phyloP scores from a whole-genome alignment of 495 filamentous ascomycete species.

The Penicillium pulvis region DNA sequence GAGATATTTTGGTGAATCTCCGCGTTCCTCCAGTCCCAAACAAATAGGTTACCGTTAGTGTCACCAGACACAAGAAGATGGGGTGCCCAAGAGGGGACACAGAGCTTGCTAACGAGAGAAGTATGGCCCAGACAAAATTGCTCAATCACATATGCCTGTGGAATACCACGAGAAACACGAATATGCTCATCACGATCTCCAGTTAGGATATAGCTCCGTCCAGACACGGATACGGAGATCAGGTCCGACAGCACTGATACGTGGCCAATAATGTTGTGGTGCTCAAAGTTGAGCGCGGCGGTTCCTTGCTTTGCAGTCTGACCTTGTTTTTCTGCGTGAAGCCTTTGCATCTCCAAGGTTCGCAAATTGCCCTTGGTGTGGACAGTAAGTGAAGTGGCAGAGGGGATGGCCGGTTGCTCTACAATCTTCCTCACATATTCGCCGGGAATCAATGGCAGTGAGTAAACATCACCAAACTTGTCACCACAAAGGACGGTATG shows the following conservation, averaged over 20 bases:
- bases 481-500: constrained; percentile 77
- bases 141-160: constrained; percentile 88
- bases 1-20: constrained; percentile 52
- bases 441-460: constrained; percentile 72
- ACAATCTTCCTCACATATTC: constrained; percentile 25
- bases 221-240: constrained; percentile 43
- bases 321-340: constrained; percentile 42
- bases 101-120: constrained; percentile 77
- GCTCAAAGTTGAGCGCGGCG: constrained; percentile 60
- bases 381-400: constrained; percentile 75
- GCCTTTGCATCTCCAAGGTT: constrained; percentile 72
- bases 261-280: constrained; percentile 81
- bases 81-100: constrained; percentile 55
- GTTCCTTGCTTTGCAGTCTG: constrained; percentile 40
- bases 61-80: constrained; percentile 79
- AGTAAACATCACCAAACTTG: constrained; percentile 96
- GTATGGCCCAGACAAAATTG: constrained; percentile 83
- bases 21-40: constrained; percentile 78
- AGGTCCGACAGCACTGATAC: constrained; percentile 90
- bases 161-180: constrained; percentile 79
- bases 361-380: constrained; percentile 79
- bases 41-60: constrained; percentile 72
- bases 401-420: constrained; percentile 48
- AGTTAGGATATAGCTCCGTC: constrained; percentile 76
- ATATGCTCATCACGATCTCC: constrained; percentile 97